These are phyloP conservation scores for Sicyos edulis DNA, from an alignment of 306 rosid species.

Conservation along the genomic window DNA sequence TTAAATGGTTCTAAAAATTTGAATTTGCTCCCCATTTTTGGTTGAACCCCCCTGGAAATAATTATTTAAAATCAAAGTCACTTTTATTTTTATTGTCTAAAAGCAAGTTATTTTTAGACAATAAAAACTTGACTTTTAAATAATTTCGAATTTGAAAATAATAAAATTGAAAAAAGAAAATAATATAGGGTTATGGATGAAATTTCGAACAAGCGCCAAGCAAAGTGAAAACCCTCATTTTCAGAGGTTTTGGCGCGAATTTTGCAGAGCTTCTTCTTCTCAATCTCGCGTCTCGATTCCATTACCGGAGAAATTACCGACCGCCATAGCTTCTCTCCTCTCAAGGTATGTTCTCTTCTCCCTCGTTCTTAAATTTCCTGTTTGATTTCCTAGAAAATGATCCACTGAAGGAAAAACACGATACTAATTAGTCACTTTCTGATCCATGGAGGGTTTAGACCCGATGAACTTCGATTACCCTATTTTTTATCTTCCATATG, in stretches of 20 bases:
- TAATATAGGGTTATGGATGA: too few species aligned
- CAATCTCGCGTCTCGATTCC: neutral
- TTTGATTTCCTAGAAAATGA: neutral
- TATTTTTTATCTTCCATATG: neutral
- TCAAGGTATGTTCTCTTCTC: constrained; percentile 5
- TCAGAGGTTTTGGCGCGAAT: constrained; percentile 15
- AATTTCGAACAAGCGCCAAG: neutral
- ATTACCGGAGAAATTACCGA: neutral
- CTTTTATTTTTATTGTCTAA: too few species aligned
- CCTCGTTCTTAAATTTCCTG: neutral
- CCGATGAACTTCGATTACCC: neutral
- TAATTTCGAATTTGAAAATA: too few species aligned
- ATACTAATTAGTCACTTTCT: neutral
- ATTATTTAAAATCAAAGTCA: too few species aligned
- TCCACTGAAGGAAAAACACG: neutral
- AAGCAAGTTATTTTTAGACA: too few species aligned
- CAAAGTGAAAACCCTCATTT: constrained; percentile 5
- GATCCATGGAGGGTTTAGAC: neutral
- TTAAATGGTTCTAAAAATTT: too few species aligned
- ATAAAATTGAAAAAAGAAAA: too few species aligned
- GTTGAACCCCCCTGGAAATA: too few species aligned
- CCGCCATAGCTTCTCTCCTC: neutral
- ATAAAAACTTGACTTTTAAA: too few species aligned
- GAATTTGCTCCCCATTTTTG: too few species aligned
- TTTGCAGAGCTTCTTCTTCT: neutral